These are phyloP conservation scores for Aureobasidium sp. DNA, from an alignment of 2,329 filamentous ascomycete species.

Conservation along the genomic window DNA sequence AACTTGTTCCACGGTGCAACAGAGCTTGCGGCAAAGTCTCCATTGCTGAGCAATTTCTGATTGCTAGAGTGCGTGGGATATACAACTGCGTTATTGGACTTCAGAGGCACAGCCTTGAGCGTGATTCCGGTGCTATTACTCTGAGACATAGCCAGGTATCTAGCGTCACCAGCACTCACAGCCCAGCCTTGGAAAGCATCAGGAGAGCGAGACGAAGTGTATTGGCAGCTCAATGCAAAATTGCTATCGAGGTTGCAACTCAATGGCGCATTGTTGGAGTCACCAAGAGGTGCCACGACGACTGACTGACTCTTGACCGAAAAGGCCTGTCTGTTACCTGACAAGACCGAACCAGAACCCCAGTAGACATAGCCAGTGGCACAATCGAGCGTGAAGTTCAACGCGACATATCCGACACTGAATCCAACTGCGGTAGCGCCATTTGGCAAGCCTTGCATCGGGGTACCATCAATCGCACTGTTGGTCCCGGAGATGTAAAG, in stretches of 20 bases:
- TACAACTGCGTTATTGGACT: neutral
- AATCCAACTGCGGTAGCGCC: conserved; percentile 5
- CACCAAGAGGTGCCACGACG: conserved; percentile 3
- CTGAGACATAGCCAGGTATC: conserved; percentile 10
- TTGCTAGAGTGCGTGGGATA: conserved; percentile 4
- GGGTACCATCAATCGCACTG: neutral
- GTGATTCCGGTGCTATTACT: neutral
- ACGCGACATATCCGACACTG: neutral
- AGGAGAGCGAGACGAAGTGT: neutral
- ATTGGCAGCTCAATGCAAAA: conserved; percentile 4
- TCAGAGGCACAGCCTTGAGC: conserved; percentile 2
- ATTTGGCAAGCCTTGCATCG: conserved; percentile 1
- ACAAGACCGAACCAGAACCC: neutral
- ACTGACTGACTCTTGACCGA: neutral
- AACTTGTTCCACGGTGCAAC: neutral
- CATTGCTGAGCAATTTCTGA: conserved; percentile 1
- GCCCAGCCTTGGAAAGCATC: neutral
- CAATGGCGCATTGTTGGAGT: neutral
- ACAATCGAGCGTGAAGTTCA: conserved; percentile 9
- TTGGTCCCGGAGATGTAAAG: neutral
- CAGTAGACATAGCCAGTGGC: conserved; percentile 3
- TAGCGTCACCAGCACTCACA: neutral
- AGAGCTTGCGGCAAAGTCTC: neutral
- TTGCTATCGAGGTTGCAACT: conserved; percentile 3
- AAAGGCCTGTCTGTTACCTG: conserved; percentile 3